Evolutionary conservation across 2,329 filamentous ascomycete species (phyloP).

Genomic region (Tetracladium maxilliforme): DNA sequence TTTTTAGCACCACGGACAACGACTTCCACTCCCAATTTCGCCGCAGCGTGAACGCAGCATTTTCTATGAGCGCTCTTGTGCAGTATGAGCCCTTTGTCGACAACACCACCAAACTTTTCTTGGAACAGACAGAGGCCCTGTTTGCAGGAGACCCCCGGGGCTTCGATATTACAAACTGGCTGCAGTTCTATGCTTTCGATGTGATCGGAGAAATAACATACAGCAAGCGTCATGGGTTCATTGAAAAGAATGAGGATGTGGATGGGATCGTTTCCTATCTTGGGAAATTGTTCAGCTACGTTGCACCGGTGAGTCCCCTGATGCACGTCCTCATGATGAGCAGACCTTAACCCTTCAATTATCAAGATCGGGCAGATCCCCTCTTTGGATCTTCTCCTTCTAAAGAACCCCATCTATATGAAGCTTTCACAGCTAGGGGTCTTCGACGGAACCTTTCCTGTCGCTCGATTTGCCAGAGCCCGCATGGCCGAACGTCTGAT

Average conservation of each 20-base stretch:
- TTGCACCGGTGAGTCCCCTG: constrained; percentile 41
- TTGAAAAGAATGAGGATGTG: constrained; percentile 61
- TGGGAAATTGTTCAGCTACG: constrained; percentile 51
- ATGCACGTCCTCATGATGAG: constrained; percentile 2
- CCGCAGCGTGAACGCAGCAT: constrained; percentile 61
- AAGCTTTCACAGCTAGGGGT: constrained; percentile 52
- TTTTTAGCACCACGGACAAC: constrained; percentile 67
- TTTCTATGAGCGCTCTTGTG: constrained; percentile 63
- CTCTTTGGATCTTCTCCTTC: constrained; percentile 50
- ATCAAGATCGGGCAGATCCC: constrained; percentile 60
- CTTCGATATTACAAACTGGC: constrained; percentile 56
- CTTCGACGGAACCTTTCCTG: constrained; percentile 54
- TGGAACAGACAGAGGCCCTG: constrained; percentile 42
- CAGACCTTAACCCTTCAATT: constrained; percentile 2
- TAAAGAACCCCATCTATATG: constrained; percentile 63
- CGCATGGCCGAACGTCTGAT: constrained; percentile 50
- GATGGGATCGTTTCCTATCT: constrained; percentile 59
- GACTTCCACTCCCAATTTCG: constrained; percentile 62
- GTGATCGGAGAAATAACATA: constrained; percentile 69
- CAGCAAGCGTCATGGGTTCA: constrained; percentile 59
- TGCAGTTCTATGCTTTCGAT: constrained; percentile 73
- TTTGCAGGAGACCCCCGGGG: constrained; percentile 23
- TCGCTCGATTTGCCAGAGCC: constrained; percentile 55
- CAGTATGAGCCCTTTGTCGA: constrained; percentile 73
- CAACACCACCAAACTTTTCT: constrained; percentile 57